Evolutionary conservation across 352 stramenopile genomes (phyloP).

Genomic region (Globisporangium irregulare): DNA sequence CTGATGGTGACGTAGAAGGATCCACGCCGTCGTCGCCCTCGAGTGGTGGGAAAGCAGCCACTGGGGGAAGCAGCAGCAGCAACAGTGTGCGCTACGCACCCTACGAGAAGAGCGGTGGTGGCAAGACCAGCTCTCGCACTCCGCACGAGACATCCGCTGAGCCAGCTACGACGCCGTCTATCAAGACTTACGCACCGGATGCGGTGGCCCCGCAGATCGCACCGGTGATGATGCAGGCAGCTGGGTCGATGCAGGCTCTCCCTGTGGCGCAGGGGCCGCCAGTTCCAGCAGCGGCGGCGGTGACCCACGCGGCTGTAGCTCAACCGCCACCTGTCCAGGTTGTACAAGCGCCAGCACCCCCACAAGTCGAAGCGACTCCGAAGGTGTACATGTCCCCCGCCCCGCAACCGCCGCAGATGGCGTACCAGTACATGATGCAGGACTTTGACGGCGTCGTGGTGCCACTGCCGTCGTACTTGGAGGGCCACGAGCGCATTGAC

Average conservation of each 20-base stretch:
- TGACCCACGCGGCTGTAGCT: not conserved
- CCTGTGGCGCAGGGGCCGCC: not conserved
- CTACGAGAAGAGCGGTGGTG: conserved; percentile 18
- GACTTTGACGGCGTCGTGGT: conserved; percentile 83
- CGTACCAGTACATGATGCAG: conserved; percentile 54
- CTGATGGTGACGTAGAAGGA: not conserved
- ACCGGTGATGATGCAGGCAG: conserved; percentile 11
- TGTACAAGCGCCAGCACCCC: not conserved
- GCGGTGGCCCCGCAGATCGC: conserved; percentile 2
- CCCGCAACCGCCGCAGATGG: conserved; percentile 50
- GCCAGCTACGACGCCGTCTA: not conserved
- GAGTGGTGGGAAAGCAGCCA: not conserved
- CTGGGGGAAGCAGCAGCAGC: not conserved
- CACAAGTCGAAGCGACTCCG: not conserved
- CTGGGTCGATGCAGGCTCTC: conserved; percentile 1
- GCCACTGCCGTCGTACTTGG: conserved; percentile 68
- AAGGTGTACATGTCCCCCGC: not conserved
- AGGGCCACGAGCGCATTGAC: conserved; percentile 66
- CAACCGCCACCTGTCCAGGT: not conserved
- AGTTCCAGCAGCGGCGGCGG: not conserved
- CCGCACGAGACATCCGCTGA: not conserved
- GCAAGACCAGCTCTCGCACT: not conserved
- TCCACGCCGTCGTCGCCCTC: not conserved
- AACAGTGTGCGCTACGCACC: conserved; percentile 23
- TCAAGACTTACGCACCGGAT: not conserved